Percentiles rank a stretch among this genome's conserved stretches.
Evolutionary conservation across 306 rosid species (phyloP).

Genomic region (Coriaria nepalensis): DNA sequence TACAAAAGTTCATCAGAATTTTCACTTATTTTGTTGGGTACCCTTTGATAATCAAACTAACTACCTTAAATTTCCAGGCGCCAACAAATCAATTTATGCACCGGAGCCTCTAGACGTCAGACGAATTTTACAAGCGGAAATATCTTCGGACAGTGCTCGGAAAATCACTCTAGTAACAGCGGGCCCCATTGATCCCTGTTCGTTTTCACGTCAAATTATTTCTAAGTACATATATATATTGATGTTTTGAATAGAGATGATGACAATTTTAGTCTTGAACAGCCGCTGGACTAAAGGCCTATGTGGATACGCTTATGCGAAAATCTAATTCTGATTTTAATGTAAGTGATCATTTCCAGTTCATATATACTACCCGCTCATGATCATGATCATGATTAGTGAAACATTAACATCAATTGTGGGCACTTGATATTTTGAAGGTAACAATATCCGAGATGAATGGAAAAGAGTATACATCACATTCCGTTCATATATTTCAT

Average conservation of each 20-base stretch:
- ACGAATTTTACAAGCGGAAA: conserved; percentile 58
- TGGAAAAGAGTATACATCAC: conserved; percentile 63
- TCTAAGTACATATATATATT: neutral
- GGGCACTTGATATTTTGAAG: conserved; percentile 19
- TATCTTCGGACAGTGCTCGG: conserved; percentile 34
- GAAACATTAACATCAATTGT: too few relatives aligned
- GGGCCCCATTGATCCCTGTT: conserved; percentile 61
- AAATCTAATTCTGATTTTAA: conserved; percentile 61
- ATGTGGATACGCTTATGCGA: conserved; percentile 51
- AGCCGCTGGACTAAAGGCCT: conserved; percentile 57
- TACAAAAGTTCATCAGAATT: conserved; percentile 1
- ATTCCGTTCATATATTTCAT: conserved; percentile 58
- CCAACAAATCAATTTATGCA: conserved; percentile 45
- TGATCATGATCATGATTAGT: too few relatives aligned
- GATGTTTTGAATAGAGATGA: conserved; percentile 8
- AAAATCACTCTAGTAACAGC: conserved; percentile 39
- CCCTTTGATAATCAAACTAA: too few relatives aligned
- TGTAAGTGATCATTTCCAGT: conserved; percentile 32
- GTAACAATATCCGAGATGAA: conserved; percentile 66
- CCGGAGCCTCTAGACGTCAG: conserved; percentile 80
- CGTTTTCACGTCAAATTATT: conserved; percentile 13
- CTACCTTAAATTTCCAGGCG: conserved; percentile 25
- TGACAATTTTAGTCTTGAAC: conserved; percentile 27
- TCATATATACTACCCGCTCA: too few relatives aligned
- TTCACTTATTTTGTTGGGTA: too few relatives aligned